Conservation (phyloP, 2,329 filamentous ascomycete genomes). For the Colletotrichum euphorbiae region DNA sequence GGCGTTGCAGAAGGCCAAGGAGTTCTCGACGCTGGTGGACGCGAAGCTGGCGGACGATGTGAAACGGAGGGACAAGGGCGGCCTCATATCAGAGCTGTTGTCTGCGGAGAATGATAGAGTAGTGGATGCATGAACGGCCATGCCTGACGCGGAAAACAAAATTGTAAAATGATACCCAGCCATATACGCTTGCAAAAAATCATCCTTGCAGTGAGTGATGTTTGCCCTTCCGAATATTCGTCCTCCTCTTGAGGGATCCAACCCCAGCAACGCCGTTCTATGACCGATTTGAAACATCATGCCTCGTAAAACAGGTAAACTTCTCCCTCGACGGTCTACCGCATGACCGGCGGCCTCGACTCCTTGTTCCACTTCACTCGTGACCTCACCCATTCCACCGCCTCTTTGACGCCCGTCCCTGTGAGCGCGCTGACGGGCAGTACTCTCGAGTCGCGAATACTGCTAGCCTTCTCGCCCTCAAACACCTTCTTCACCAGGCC, state of each 20-base stretch:
- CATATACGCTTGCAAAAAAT: slow-evolving; percentile 23
- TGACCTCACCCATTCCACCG: slow-evolving; percentile 95
- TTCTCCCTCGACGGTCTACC: slow-evolving; percentile 62
- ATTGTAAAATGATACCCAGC: slow-evolving; percentile 40
- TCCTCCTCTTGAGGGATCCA: slow-evolving; percentile 5
- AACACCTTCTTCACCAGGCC: slow-evolving; percentile 95
- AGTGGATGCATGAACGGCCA: slow-evolving; percentile 52
- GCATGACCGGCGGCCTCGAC: slow-evolving; percentile 89
- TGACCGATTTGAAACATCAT: slow-evolving; percentile 28
- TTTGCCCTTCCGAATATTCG: not conserved
- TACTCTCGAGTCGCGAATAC: slow-evolving; percentile 90
- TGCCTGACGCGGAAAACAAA: slow-evolving; percentile 8
- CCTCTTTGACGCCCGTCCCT: slow-evolving; percentile 88
- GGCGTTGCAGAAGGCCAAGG: slow-evolving; percentile 83
- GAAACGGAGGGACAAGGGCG: slow-evolving; percentile 81
- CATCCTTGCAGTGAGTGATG: slow-evolving; percentile 1
- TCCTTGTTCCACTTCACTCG: slow-evolving; percentile 98
- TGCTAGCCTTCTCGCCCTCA: slow-evolving; percentile 89
- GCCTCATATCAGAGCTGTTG: slow-evolving; percentile 78
- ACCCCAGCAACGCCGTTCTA: slow-evolving; percentile 38
- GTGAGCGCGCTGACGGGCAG: slow-evolving; percentile 92
- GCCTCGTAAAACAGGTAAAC: slow-evolving; percentile 21
- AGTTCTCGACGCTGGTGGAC: slow-evolving; percentile 80
- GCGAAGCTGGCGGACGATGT: slow-evolving; percentile 80
- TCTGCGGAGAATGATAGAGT: slow-evolving; percentile 85